A percentile compares a stretch with the other conserved stretches of the same genome.
Evolutionary conservation across 345 rosid species (phyloP).

Genomic region (Mallotus nudiflorus): DNA sequence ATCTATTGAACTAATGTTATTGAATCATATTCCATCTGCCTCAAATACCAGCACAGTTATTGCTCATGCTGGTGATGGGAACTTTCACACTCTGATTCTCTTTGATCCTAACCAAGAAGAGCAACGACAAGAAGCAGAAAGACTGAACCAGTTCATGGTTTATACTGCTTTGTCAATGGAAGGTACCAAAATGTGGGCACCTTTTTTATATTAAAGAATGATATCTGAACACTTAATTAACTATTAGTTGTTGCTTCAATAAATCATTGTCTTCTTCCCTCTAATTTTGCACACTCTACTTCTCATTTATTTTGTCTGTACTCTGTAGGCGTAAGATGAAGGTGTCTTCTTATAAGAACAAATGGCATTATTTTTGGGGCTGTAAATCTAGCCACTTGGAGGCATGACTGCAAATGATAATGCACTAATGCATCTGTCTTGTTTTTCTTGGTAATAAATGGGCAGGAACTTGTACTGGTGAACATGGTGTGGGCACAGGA

Average conservation of each 20-base stretch:
- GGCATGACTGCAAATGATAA: not conserved
- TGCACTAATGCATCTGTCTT: not conserved
- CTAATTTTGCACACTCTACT: not conserved
- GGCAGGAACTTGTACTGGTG: slow-evolving; percentile 94
- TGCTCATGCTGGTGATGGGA: slow-evolving; percentile 98
- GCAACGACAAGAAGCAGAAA: slow-evolving; percentile 69
- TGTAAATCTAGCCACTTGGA: not conserved
- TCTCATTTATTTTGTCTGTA: not conserved
- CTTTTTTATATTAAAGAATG: not conserved
- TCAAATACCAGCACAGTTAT: slow-evolving; percentile 58
- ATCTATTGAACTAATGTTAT: slow-evolving; percentile 8
- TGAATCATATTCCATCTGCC: not conserved
- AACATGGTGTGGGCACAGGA: slow-evolving; percentile 95
- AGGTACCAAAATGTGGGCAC: slow-evolving; percentile 31
- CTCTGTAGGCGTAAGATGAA: not conserved
- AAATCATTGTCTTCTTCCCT: not conserved
- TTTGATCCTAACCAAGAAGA: slow-evolving; percentile 73
- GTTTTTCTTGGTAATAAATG: slow-evolving; percentile 5
- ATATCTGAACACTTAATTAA: not conserved
- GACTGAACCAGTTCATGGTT: slow-evolving; percentile 80
- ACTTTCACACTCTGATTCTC: slow-evolving; percentile 74
- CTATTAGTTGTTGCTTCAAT: not conserved
- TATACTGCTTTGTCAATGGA: slow-evolving; percentile 78
- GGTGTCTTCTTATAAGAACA: not conserved
- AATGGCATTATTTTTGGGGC: not conserved